Conservation (phyloP, 148 eudicot genomes). For the Heliosperma pusillum region DNA sequence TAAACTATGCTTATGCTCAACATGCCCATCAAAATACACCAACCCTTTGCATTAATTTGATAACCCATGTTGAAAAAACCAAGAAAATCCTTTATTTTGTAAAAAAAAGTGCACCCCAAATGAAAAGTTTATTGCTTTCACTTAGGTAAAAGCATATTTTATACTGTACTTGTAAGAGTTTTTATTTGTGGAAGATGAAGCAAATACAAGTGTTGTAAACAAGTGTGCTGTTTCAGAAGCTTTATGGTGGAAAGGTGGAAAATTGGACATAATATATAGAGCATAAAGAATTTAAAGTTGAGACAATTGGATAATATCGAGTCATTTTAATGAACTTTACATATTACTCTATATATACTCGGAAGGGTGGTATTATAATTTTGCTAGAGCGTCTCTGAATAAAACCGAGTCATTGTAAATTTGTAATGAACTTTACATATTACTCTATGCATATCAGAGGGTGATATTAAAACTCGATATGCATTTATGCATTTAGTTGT, state of each 20-base stretch:
- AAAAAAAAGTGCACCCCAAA: neutral
- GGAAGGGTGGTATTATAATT: no score
- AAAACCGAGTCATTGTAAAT: no score
- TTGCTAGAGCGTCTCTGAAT: no score
- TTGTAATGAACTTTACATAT: no score
- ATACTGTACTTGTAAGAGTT: neutral
- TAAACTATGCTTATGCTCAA: constrained; percentile 30
- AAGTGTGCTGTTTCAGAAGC: constrained; percentile 16
- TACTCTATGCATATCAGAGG: no score
- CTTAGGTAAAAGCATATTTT: constrained; percentile 10
- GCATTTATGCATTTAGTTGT: no score
- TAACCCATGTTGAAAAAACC: constrained; percentile 42
- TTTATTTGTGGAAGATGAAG: neutral
- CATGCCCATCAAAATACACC: constrained; percentile 32
- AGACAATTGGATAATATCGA: no score
- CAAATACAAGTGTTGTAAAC: constrained; percentile 11
- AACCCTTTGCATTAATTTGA: constrained; percentile 29
- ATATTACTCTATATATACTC: no score
- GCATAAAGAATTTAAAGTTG: neutral
- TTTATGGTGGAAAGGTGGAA: constrained; percentile 9
- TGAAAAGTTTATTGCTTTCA: constrained; percentile 4
- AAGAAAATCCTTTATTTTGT: neutral
- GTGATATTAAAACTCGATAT: no score
- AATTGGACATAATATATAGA: no score
- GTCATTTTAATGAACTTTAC: no score